Evolutionary conservation across 1,284 basidiomycete genomes (phyloP).

Genomic region (Baeospora myosura): DNA sequence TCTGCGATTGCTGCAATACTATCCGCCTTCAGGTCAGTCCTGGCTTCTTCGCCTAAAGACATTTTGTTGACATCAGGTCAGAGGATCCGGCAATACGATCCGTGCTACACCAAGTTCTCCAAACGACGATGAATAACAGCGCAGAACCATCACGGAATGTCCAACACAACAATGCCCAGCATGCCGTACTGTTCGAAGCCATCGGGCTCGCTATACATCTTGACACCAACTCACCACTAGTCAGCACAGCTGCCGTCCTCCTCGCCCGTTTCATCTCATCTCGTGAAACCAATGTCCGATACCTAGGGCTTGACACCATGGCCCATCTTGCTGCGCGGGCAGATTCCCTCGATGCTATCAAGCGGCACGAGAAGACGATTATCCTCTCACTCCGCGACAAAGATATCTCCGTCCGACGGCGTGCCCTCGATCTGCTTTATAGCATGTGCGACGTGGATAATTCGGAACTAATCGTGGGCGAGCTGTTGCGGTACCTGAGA

Average conservation of each 20-base stretch:
- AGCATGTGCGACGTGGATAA: constrained; percentile 99
- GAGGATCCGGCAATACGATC: constrained; percentile 79
- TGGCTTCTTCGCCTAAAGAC: constrained; percentile 1
- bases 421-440: constrained; percentile 93
- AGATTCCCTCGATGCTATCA: constrained; percentile 86
- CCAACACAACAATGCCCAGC: constrained; percentile 98
- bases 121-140: constrained; percentile 88
- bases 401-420: constrained; percentile 92
- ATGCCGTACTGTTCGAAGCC: constrained; percentile 97
- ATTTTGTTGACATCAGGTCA: constrained; percentile 23
- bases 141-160: constrained; percentile 91
- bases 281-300: constrained; percentile 97
- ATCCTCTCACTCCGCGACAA: constrained; percentile 92
- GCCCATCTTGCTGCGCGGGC: constrained; percentile 93
- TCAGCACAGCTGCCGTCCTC: constrained; percentile 84
- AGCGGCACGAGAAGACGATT: constrained; percentile 93
- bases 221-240: constrained; percentile 86
- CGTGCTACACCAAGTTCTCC: constrained; percentile 79
- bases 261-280: constrained; percentile 94
- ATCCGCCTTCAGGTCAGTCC: constrained; percentile 78
- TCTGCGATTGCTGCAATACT: constrained; percentile 89
- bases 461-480: constrained; percentile 90
- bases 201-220: constrained; percentile 96
- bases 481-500: constrained; percentile 87
- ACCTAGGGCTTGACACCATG: constrained; percentile 97